Evolutionary conservation across 2,329 filamentous ascomycete species (phyloP), one percentile per base, ranked within the genome.

Genomic region (Phaeosphaeria sp.): DNA sequence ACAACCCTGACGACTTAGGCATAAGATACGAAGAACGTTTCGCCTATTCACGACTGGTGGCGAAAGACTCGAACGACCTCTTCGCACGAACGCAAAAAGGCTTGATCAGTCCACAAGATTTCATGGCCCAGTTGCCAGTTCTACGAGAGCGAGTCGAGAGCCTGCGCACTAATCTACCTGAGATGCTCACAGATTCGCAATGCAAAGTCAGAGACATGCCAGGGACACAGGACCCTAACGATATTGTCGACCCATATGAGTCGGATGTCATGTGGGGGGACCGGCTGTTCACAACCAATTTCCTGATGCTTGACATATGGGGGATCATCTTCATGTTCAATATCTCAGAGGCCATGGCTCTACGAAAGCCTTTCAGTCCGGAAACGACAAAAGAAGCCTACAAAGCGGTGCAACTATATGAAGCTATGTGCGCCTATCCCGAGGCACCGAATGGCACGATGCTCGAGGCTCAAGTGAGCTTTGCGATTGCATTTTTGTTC

Each of bases 291-390:
- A 83, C 87, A 11, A 87, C 90, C 47, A 97, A 96, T 60, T 85
- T 90, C 49, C 81, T 92, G 17, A 82, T 84, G 55, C 85, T 92
- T 58, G 92, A 97, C 72, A 91, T 92, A 81, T 88, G 91, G 73
- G 89, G 89, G 7, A 87, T 93, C 22, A 84, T 89, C 48, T 82
- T 95, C 57, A 92, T 97, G 89, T 92, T 92, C 77, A 87, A 88
- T 64, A 89, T 90, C 65, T 91, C 95, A 67, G 85, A 89, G 1
- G 84, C 87, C 3, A 80, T 85, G 50, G 81, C 84, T 1, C 77
- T 86, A 50, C 82, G 83, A 41, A 79, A 84, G 78, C 67, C 81
- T 1, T 77, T 81, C 3, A 71, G 80, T 13, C 73, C 82, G 13
- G 87, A 90, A 52, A 69, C 94, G 53, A 81, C 81, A 3, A 74